Conservation (phyloP, 2,329 filamentous ascomycete species). For the Trichoderma sp. region DNA sequence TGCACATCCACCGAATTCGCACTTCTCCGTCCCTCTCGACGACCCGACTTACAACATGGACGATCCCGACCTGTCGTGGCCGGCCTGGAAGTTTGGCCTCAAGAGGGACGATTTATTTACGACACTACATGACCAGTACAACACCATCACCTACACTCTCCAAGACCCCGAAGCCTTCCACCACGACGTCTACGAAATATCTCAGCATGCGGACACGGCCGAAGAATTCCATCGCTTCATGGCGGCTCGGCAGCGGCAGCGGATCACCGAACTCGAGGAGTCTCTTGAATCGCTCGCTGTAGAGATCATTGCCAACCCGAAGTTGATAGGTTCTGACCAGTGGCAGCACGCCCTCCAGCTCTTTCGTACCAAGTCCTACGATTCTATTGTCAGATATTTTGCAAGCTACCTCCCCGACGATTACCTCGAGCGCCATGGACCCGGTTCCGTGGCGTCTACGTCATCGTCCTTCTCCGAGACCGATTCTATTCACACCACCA, state of each 20-base stretch:
- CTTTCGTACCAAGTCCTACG: constrained; percentile 57
- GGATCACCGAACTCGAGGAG: constrained; percentile 54
- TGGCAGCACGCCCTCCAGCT: constrained; percentile 59
- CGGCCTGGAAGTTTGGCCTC: constrained; percentile 63
- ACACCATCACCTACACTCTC: constrained; percentile 54
- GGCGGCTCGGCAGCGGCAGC: constrained; percentile 52
- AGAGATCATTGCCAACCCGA: constrained; percentile 60
- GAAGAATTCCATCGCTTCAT: constrained; percentile 56
- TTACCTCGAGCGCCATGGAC: constrained; percentile 43
- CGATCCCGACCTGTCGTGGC: constrained; percentile 54
- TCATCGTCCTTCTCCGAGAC: constrained; percentile 42
- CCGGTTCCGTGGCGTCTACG: constrained; percentile 32
- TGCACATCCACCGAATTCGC: background rate
- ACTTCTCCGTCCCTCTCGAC: background rate
- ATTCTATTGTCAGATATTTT: constrained; percentile 60
- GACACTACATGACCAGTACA: constrained; percentile 59
- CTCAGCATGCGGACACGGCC: constrained; percentile 47
- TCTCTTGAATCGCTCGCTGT: constrained; percentile 57
- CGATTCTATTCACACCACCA: constrained; percentile 38
- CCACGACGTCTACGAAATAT: constrained; percentile 60
- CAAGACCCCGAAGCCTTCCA: constrained; percentile 61
- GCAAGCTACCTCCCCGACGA: constrained; percentile 56
- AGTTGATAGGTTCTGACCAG: constrained; percentile 57
- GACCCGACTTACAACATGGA: constrained; percentile 46
- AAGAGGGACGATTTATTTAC: constrained; percentile 58